phyloP scores from a whole-genome alignment of 176 grass and related monocot species.

The barley (Hordeum vulgare) region MorexV3_pseudomolecules_assembly NC_058519.1:526643721-526644220 shows the following conservation, averaged over 20 bases:
- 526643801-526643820: not conserved
- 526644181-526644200: not conserved
- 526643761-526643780: not conserved
- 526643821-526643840: not conserved
- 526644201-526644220: not conserved
- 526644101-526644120: not conserved
- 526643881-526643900: conserved; percentile 61
- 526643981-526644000: conserved; percentile 36
- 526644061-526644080: not conserved
- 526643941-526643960: conserved; percentile 43
- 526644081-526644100: not conserved
- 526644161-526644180: not conserved
- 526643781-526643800: not conserved
- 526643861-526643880: conserved; percentile 51
- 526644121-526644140: not conserved
- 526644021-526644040: not conserved
- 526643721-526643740: too few relatives aligned
- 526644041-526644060: not conserved
- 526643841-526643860: conserved; percentile 24
- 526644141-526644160: not conserved
- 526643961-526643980: conserved; percentile 48
- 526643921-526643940: conserved; percentile 7
- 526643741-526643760: too few relatives aligned
- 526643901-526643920: conserved; percentile 29
- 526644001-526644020: not conserved